Evolutionary conservation across 345 rosid species (phyloP), one percentile per base, ranked within the genome.

Genomic region (Erucastrum elatum): DNA sequence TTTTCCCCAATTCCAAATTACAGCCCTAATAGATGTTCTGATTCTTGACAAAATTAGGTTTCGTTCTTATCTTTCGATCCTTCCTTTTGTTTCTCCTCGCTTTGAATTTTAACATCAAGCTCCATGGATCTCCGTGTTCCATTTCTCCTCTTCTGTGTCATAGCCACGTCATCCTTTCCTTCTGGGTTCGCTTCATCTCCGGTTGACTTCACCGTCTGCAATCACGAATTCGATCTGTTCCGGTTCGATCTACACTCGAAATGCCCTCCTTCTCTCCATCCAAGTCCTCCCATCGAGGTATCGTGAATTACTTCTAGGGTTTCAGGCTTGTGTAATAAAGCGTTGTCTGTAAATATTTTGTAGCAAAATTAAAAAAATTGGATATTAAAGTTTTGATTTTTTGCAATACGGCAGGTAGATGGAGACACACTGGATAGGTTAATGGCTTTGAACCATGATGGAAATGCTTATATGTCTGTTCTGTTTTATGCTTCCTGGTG

Each of bases 401-500:
- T 51, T 21, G 21, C 56, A 0, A 49, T 49, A n/a, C 13, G 56
- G 21, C 56, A 94, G 98, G 87, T 86, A 72, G 82, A 89, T 82
- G 97, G 94, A 41, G 84, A 87, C 82, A 84, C 87, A 72, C 84
- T 94, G 49, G 89, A 91, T 53, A 78, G 84, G 78, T 70, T 84
- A 75, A 82, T 87, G 84, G 70, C 66, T 68, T 53, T 26, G 10
- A 63, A 53, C 74, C 85, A 77, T 70, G 77, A 75, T 71, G 74
- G 77, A 17, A 76, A 82, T 68, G 77, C 68, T 75, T 92, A 77
- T 70, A 73, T 84, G 41, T 80, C 93, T 0, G 80, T 94, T 25
- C 90, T 94, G 63, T 90, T 94, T 85, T 88, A 92, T 73, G 97
- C 94, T 84, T 86, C 95, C n/a, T 90, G 90, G 90, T 90, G 97